A percentile compares a stretch with the other conserved stretches of the same genome.
These are phyloP conservation scores for Paecilomyces fulvus DNA, from an alignment of 2,329 filamentous ascomycete genomes.

Conservation along the genomic window DNA sequence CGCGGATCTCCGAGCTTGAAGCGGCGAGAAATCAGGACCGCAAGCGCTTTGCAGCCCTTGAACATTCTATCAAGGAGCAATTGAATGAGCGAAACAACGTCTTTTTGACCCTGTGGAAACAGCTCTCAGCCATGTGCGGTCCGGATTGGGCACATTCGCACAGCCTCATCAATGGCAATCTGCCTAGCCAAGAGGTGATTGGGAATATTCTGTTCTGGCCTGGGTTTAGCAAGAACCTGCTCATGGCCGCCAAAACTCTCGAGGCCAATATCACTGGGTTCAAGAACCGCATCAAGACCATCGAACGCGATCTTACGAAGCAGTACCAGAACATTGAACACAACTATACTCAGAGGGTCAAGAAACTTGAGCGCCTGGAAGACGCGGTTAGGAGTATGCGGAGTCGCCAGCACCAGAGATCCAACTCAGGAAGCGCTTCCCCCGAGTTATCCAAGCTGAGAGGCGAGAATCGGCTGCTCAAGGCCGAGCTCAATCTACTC, in stretches of 20 bases:
- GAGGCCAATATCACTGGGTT: conserved; percentile 73
- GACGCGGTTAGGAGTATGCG: conserved; percentile 60
- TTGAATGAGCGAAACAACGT: conserved; percentile 82
- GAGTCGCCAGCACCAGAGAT: conserved; percentile 21
- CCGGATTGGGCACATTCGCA: conserved; percentile 88
- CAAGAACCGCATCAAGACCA: conserved; percentile 66
- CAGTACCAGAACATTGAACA: conserved; percentile 83
- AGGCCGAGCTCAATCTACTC: conserved; percentile 59
- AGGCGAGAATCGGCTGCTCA: conserved; percentile 52
- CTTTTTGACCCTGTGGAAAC: conserved; percentile 81
- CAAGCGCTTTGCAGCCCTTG: conserved; percentile 64
- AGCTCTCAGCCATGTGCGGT: conserved; percentile 76
- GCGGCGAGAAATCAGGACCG: conserved; percentile 67
- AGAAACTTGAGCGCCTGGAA: conserved; percentile 83
- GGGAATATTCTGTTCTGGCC: conserved; percentile 66
- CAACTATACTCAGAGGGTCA: conserved; percentile 67
- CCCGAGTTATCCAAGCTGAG: conserved; percentile 53
- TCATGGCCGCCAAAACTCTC: conserved; percentile 78
- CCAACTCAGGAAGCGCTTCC: conserved; percentile 23
- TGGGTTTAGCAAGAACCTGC: conserved; percentile 81
- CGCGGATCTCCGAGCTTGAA: conserved; percentile 79
- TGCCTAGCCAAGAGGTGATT: conserved; percentile 79
- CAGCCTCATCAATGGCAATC: conserved; percentile 75
- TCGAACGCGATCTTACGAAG: conserved; percentile 85
- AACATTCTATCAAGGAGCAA: conserved; percentile 77